Percentiles rank a stretch among this genome's conserved stretches.
Conservation (phyloP, 805 yeast genomes). For the Pichia sporocuriosa region DNA sequence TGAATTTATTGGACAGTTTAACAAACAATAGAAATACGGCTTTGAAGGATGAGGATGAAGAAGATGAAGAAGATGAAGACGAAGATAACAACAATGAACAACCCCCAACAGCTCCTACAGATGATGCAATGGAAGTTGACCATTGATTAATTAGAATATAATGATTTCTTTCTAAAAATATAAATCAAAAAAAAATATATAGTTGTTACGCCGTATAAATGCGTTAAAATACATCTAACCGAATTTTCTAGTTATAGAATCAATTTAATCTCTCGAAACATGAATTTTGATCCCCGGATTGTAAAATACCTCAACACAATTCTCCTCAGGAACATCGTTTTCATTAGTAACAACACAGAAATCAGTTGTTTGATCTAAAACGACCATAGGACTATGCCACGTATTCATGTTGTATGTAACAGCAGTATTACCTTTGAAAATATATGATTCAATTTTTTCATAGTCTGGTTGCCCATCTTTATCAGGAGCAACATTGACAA, state of each 20-base stretch:
- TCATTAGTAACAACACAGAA: constrained; percentile 88
- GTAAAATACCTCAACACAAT: constrained; percentile 73
- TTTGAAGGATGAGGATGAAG: constrained; percentile 25
- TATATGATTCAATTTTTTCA: constrained; percentile 55
- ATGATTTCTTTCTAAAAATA: too few relatives aligned
- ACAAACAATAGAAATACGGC: constrained; percentile 49
- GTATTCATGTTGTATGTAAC: constrained; percentile 80
- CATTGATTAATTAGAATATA: neutral
- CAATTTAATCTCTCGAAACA: constrained; percentile 15
- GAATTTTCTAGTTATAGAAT: too few relatives aligned
- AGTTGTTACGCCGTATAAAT: too few relatives aligned
- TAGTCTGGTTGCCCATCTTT: constrained; percentile 53
- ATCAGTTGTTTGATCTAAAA: constrained; percentile 58
- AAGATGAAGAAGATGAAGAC: constrained; percentile 20
- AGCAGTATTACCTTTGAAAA: constrained; percentile 77
- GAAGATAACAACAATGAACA: constrained; percentile 27
- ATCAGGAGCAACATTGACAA: constrained; percentile 70
- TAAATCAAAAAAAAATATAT: neutral
- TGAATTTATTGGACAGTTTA: constrained; percentile 63
- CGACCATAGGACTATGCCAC: constrained; percentile 98
- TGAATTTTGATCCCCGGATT: constrained; percentile 47
- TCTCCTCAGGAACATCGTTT: constrained; percentile 70
- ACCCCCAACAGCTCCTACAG: constrained; percentile 2
- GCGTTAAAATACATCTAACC: too few relatives aligned
- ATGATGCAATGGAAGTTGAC: constrained; percentile 12